Conservation (phyloP, 2,329 filamentous ascomycete genomes). For the Sporothrix dimorphospora region DNA sequence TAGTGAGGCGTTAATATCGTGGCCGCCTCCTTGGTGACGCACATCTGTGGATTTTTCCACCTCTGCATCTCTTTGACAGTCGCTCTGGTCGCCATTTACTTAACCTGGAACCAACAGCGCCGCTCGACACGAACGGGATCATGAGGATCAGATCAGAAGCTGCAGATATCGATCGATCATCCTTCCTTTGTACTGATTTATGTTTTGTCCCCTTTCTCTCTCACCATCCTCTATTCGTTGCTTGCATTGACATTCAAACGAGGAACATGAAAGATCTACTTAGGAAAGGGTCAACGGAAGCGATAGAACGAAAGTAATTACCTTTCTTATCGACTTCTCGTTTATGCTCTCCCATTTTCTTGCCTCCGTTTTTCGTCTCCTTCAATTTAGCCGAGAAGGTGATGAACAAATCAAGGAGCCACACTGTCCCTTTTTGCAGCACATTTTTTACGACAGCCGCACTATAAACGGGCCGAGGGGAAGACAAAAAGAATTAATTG, state of each 20-base stretch:
- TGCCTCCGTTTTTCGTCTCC: background rate
- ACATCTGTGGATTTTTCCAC: background rate
- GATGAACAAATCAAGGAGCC: background rate
- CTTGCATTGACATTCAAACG: constrained; percentile 4
- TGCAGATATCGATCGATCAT: background rate
- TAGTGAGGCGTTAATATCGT: background rate
- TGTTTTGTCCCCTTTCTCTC: background rate
- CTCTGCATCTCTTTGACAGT: background rate
- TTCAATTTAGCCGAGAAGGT: background rate
- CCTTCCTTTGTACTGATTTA: background rate
- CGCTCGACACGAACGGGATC: background rate
- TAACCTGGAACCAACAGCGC: background rate
- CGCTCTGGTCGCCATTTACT: background rate
- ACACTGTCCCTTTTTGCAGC: background rate
- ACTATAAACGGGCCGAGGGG: background rate
- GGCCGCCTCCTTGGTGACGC: background rate
- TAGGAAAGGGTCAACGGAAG: background rate
- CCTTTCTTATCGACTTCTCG: background rate
- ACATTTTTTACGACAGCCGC: background rate
- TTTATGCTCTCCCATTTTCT: background rate
- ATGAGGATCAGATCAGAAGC: background rate
- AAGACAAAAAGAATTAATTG: background rate
- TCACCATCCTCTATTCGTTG: background rate
- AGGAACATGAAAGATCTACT: background rate
- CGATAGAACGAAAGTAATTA: background rate